Evolutionary conservation across 2,329 filamentous ascomycete genomes (phyloP).

Genomic region (Cladosporium sp.): DNA sequence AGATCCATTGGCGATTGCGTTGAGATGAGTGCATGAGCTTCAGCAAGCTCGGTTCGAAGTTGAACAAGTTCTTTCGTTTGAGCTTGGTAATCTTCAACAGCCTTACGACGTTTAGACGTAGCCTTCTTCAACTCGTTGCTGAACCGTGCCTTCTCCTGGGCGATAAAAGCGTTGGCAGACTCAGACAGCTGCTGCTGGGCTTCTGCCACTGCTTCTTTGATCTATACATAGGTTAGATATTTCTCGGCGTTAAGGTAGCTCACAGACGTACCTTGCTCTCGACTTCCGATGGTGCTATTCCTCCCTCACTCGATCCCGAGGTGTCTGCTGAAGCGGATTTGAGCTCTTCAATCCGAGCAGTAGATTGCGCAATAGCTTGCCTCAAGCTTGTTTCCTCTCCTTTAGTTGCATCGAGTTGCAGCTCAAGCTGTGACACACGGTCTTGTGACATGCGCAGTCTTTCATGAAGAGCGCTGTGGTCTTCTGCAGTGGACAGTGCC

Average conservation of each 20-base stretch:
- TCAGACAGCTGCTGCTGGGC: not conserved
- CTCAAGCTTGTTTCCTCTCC: not conserved
- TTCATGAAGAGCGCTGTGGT: not conserved
- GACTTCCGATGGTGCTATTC: not conserved
- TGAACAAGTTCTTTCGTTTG: not conserved
- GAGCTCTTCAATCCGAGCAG: not conserved
- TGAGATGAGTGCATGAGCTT: not conserved
- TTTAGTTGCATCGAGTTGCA: not conserved
- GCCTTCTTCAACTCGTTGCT: conserved; percentile 3
- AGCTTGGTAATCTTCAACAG: not conserved
- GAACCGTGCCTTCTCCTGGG: conserved; percentile 4
- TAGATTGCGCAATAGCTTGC: not conserved
- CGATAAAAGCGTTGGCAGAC: not conserved
- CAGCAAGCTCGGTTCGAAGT: not conserved
- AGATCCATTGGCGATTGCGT: not conserved
- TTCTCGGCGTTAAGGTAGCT: too few relatives aligned
- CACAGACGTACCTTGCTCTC: not conserved
- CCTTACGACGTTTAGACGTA: not conserved
- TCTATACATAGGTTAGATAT: not conserved
- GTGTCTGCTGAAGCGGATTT: not conserved
- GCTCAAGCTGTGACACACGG: not conserved
- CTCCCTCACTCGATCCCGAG: not conserved
- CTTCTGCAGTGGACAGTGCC: too few relatives aligned
- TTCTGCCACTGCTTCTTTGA: conserved; percentile 1
- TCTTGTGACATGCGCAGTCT: not conserved